Evolutionary conservation across 306 rosid genomes (phyloP).

Genomic region (Prunus padus): DNA sequence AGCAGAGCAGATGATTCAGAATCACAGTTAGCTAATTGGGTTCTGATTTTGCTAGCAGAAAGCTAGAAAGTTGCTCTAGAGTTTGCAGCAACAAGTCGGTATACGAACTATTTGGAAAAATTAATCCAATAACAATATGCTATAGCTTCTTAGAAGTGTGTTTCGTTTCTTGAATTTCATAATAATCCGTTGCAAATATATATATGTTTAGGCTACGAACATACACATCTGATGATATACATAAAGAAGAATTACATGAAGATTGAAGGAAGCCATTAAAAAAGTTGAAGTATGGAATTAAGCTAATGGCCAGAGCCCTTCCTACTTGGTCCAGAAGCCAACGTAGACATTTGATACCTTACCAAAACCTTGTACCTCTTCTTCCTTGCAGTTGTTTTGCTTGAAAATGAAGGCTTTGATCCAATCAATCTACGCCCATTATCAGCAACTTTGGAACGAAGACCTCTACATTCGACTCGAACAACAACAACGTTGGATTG

Average conservation of each 20-base stretch:
- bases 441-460: constrained; percentile 26
- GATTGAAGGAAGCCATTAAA: constrained; percentile 1
- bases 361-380: constrained; percentile 29
- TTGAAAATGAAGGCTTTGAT: background rate
- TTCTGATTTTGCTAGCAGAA: too few relatives aligned
- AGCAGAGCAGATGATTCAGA: too few relatives aligned
- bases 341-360: constrained; percentile 32
- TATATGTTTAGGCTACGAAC: background rate
- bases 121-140: too few relatives aligned
- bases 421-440: background rate
- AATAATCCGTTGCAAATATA: background rate
- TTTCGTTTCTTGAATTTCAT: too few relatives aligned
- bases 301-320: constrained; percentile 80
- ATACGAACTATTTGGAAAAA: too few relatives aligned
- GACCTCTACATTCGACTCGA: constrained; percentile 39
- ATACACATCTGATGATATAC: background rate
- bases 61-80: too few relatives aligned
- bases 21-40: too few relatives aligned
- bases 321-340: constrained; percentile 83
- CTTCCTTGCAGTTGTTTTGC: background rate
- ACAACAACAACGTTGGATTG: constrained; percentile 13
- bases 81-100: too few relatives aligned
- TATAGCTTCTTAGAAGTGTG: too few relatives aligned
- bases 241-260: background rate
- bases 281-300: background rate